Evolutionary conservation across 1,284 basidiomycete genomes (phyloP).

Genomic region (Veloboletus limbatus): DNA sequence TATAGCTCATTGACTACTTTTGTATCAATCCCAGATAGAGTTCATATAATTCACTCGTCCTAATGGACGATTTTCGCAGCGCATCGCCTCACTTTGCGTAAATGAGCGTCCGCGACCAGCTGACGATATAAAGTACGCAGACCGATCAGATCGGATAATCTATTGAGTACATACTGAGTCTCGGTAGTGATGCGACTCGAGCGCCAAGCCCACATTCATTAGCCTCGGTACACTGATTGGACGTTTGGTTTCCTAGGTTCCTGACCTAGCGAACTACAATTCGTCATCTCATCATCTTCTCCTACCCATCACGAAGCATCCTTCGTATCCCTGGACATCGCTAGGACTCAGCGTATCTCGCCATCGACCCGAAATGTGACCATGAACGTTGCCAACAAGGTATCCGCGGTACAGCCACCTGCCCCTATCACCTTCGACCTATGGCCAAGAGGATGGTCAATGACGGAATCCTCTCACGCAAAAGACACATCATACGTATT

Average conservation of each 20-base stretch:
- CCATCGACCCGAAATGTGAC: constrained; percentile 70
- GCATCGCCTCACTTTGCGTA: neutral
- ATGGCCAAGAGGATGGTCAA: constrained; percentile 3
- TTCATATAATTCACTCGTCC: neutral
- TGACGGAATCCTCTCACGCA: neutral
- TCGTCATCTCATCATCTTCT: constrained; percentile 45
- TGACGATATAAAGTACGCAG: neutral
- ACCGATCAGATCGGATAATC: neutral
- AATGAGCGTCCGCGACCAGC: neutral
- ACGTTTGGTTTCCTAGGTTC: neutral
- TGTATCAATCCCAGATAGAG: constrained; percentile 9
- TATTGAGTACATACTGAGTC: no score
- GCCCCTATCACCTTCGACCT: constrained; percentile 68
- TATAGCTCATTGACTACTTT: constrained; percentile 11
- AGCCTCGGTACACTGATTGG: neutral
- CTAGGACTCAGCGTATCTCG: constrained; percentile 65
- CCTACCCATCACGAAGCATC: constrained; percentile 71
- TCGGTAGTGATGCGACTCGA: no score
- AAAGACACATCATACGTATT: constrained; percentile 52
- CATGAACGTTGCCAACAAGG: constrained; percentile 60
- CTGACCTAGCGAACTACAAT: neutral
- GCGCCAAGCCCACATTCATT: neutral
- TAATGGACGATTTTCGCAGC: neutral
- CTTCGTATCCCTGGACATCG: constrained; percentile 63
- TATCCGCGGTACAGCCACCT: constrained; percentile 77